Conservation (phyloP, 768 basidiomycete genomes). For the Mrakia blollopis region DNA sequence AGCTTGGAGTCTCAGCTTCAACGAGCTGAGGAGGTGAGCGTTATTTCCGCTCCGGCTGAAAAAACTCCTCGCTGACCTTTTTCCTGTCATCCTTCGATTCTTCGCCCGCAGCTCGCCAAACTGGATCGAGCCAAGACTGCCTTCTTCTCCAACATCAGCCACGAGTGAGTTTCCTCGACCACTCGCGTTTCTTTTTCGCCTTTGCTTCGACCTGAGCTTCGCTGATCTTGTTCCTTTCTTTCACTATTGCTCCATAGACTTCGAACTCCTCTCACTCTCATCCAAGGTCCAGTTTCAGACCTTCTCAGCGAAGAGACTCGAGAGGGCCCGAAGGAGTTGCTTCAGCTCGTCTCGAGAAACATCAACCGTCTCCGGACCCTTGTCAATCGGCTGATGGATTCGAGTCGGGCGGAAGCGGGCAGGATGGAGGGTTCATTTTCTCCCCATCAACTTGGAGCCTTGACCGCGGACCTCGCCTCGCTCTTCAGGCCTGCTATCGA, state of each 20-base stretch:
- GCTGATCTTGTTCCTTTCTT: slow-evolving; percentile 40
- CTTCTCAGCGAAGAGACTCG: slow-evolving; percentile 23
- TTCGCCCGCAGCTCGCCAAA: neutral
- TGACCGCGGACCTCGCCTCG: slow-evolving; percentile 44
- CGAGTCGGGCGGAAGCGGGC: slow-evolving; percentile 44
- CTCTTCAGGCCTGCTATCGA: slow-evolving; percentile 45
- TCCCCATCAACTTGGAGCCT: slow-evolving; percentile 42
- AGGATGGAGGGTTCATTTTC: slow-evolving; percentile 42
- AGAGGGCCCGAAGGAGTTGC: slow-evolving; percentile 34
- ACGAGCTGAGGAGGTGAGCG: slow-evolving; percentile 35
- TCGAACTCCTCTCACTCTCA: slow-evolving; percentile 41
- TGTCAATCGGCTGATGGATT: slow-evolving; percentile 40
- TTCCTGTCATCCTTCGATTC: neutral
- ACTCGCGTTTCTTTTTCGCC: slow-evolving; percentile 26
- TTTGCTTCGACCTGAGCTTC: slow-evolving; percentile 40
- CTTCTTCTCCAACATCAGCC: neutral
- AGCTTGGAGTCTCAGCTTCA: slow-evolving; percentile 38
- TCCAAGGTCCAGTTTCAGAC: slow-evolving; percentile 38
- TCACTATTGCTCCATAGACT: slow-evolving; percentile 35
- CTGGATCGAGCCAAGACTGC: neutral
- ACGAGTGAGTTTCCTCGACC: neutral
- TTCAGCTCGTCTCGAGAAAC: slow-evolving; percentile 40
- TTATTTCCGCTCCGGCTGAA: neutral
- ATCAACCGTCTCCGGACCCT: slow-evolving; percentile 44
- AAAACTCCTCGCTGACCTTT: slow-evolving; percentile 4